These are phyloP conservation scores for Solanum raphanifolium DNA, from an alignment of 257 asterid genomes.

Conservation along the genomic window DNA sequence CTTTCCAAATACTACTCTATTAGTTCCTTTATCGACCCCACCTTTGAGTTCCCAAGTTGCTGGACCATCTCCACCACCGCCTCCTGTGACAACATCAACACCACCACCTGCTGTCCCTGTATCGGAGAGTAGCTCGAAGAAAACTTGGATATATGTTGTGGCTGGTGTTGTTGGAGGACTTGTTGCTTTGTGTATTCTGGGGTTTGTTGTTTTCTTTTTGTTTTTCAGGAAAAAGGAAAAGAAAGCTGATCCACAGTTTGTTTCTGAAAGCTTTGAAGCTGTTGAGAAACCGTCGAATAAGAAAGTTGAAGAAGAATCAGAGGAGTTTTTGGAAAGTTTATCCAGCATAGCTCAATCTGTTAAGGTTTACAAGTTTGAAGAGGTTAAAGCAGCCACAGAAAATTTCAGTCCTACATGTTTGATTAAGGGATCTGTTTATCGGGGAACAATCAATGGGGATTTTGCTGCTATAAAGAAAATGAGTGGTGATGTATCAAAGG, in stretches of 20 bases:
- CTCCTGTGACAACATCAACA: constrained; percentile 16
- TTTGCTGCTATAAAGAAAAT: constrained; percentile 79
- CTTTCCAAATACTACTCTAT: constrained; percentile 52
- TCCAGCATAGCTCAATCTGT: constrained; percentile 63
- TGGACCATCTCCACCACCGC: constrained; percentile 33
- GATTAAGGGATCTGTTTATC: constrained; percentile 71
- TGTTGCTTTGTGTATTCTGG: constrained; percentile 8
- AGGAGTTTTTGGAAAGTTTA: constrained; percentile 41
- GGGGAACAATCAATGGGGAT: constrained; percentile 69
- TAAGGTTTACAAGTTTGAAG: constrained; percentile 50
- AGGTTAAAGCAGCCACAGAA: constrained; percentile 50
- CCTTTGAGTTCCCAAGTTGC: constrained; percentile 36
- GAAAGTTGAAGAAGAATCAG: constrained; percentile 26
- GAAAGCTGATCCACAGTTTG: constrained; percentile 17
- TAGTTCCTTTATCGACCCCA: constrained; percentile 56
- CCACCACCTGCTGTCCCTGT: constrained; percentile 18
- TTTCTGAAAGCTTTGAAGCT: constrained; percentile 27
- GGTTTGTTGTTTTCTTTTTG: constrained; percentile 13
- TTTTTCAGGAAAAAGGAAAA: constrained; percentile 14
- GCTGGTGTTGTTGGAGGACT: constrained; percentile 51
- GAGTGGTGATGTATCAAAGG: constrained; percentile 76
- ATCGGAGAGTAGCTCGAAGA: constrained; percentile 24
- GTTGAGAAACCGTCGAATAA: constrained; percentile 28
- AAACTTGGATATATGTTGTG: constrained; percentile 51
- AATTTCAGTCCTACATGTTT: constrained; percentile 39